phyloP scores from a whole-genome alignment of 257 asterid genomes.

The Haberlea rhodopensis region DNA sequence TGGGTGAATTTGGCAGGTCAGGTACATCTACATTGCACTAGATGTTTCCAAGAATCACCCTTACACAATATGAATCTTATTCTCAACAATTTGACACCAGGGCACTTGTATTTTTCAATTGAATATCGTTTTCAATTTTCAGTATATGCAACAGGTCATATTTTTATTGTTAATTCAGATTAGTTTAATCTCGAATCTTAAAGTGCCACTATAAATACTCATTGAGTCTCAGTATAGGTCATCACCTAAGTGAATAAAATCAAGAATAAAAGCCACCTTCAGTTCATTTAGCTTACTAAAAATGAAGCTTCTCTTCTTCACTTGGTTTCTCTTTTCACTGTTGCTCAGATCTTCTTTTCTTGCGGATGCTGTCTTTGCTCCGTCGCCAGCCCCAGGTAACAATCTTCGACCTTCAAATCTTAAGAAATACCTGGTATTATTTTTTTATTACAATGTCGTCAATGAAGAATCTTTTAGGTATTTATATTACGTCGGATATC shows the following conservation, averaged over 20 bases:
- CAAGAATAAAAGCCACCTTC: background rate
- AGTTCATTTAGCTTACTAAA: conserved; percentile 4
- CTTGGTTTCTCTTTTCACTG: conserved; percentile 31
- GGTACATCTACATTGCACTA: no score
- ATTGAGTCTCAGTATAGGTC: background rate
- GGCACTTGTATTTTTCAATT: background rate
- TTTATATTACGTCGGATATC: no score
- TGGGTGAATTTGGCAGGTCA: no score
- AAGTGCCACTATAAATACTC: conserved; percentile 23
- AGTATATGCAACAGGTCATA: conserved; percentile 3
- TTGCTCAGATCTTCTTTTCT: conserved; percentile 29
- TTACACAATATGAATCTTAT: no score
- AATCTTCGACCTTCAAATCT: background rate
- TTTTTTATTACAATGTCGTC: background rate
- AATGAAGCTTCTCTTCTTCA: conserved; percentile 33
- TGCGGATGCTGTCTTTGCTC: conserved; percentile 15
- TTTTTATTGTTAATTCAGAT: background rate
- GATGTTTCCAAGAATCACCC: no score
- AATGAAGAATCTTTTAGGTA: background rate
- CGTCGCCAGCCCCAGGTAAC: conserved; percentile 26
- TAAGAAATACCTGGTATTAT: no score
- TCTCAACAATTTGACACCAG: no score
- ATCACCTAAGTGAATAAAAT: background rate
- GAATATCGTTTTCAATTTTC: background rate
- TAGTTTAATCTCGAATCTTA: background rate